Conservation (phyloP, 768 basidiomycete species). For the Rhodosporidiobolus odoratus region DNA sequence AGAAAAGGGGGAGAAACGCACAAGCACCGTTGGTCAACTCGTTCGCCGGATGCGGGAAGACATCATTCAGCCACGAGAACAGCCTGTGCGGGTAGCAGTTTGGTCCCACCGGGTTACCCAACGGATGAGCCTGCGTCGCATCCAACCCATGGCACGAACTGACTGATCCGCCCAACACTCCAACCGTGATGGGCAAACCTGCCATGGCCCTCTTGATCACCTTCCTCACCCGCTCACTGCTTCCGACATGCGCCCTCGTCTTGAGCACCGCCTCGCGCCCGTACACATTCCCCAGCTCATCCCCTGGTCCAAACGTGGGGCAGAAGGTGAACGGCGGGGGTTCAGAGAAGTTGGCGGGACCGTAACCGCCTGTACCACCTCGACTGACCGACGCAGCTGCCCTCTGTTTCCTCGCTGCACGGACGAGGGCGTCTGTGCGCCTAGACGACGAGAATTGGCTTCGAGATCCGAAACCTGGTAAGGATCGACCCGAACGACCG, state of each 20-base stretch:
- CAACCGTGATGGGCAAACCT: constrained; percentile 43
- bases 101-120: constrained; percentile 43
- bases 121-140: constrained; percentile 42
- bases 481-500: constrained; percentile 23
- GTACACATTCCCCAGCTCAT: constrained; percentile 71
- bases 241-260: constrained; percentile 41
- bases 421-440: constrained; percentile 39
- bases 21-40: constrained; percentile 92
- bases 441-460: constrained; percentile 26
- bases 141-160: constrained; percentile 43
- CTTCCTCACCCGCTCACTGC: constrained; percentile 38
- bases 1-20: constrained; percentile 13
- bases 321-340: constrained; percentile 82
- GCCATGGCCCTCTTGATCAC: constrained; percentile 43
- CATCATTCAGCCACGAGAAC: constrained; percentile 93
- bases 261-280: constrained; percentile 63
- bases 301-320: constrained; percentile 75
- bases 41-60: constrained; percentile 97
- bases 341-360: constrained; percentile 42
- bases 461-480: constrained; percentile 40
- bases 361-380: constrained; percentile 39
- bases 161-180: constrained; percentile 42
- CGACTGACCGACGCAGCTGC: constrained; percentile 29
- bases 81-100: constrained; percentile 82
- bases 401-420: constrained; percentile 34